Percentiles rank a stretch among this genome's conserved stretches.
Evolutionary conservation across 2,329 filamentous ascomycete genomes (phyloP).

Genomic region (Epichloe hybrida): DNA sequence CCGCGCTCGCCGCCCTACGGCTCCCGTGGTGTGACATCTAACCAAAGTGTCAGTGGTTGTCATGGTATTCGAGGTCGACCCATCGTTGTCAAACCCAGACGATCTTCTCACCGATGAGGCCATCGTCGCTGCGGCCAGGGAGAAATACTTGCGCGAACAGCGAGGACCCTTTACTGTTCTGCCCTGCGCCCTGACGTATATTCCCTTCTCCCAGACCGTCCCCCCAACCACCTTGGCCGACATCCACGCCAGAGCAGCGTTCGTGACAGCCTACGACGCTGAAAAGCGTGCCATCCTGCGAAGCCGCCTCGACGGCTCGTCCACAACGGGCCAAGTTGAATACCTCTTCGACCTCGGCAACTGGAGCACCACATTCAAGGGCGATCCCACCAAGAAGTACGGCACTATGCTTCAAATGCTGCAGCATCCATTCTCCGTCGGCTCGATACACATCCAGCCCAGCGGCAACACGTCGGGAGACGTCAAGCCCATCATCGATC

Average conservation of each 20-base stretch:
- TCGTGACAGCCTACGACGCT: conserved; percentile 8
- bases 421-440: conserved; percentile 37
- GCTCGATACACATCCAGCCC: conserved; percentile 30
- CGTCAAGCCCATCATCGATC: conserved; percentile 25
- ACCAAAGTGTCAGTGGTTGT: conserved; percentile 18
- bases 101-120: conserved; percentile 21
- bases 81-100: conserved; percentile 25
- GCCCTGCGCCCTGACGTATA: conserved; percentile 28
- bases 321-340: conserved; percentile 30
- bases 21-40: neutral
- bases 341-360: conserved; percentile 36
- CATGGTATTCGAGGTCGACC: conserved; percentile 31
- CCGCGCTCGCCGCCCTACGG: too few species aligned
- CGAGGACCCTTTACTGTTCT: conserved; percentile 25
- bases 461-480: conserved; percentile 9
- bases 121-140: conserved; percentile 17
- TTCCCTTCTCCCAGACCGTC: conserved; percentile 25
- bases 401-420: conserved; percentile 35
- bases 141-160: conserved; percentile 17
- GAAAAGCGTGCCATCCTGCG: conserved; percentile 17
- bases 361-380: conserved; percentile 25
- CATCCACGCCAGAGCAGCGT: conserved; percentile 10
- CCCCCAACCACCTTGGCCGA: conserved; percentile 11
- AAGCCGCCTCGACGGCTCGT: conserved; percentile 18
- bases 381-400: conserved; percentile 27